Base-by-base conservation (phyloP, 73 alveolate species). In the Paramecium biaurelia region DNA sequence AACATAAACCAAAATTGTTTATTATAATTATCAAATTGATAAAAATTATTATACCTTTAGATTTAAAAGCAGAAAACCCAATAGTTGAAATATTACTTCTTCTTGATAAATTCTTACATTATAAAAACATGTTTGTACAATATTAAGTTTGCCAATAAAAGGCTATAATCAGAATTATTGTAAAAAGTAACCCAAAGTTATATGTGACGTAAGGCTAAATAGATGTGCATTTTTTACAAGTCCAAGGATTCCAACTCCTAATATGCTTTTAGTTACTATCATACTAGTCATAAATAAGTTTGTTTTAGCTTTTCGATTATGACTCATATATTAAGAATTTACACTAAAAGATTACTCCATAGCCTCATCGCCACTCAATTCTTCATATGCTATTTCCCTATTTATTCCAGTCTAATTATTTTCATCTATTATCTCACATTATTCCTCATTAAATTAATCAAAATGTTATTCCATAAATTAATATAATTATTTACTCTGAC, bases 231-330 rank as follows among this genome's bases (percentile, higher is more conserved):
- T 38, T 18, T 4, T 30, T 79, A 79, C 90, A n/a, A 79, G 32
- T 79, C 90, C 90, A 20, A 79, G 28, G 28, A 79, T 79, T 79
- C 90, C 90, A 3, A 79, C 90, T 1, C 90, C 90, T 45, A 79
- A 79, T 21, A 79, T 79, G 37, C 76, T 41, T 79, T 79, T 79
- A 42, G 90, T 23, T 10, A 79, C 43, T 20, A 47, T 45, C 28
- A 79, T 41, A 45, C 90, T 79, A 42, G 90, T 20, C 49, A 42
- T 23, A 18, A 79, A 20, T 24, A 79, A 21, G 23, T 23, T 43
- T 12, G 90, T 24, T 47, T 79, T 79, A 9, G 63, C 74, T 41
- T 43, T 32, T 45, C 28, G 47, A 23, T n/a, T 24, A 41, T 18
- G 28, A 7, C 74, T 12, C 74, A 79, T 79, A 23, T 38, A 79